Evolutionary conservation across 148 eudicot species (phyloP).

Genomic region (Oxyria digyna): DNA sequence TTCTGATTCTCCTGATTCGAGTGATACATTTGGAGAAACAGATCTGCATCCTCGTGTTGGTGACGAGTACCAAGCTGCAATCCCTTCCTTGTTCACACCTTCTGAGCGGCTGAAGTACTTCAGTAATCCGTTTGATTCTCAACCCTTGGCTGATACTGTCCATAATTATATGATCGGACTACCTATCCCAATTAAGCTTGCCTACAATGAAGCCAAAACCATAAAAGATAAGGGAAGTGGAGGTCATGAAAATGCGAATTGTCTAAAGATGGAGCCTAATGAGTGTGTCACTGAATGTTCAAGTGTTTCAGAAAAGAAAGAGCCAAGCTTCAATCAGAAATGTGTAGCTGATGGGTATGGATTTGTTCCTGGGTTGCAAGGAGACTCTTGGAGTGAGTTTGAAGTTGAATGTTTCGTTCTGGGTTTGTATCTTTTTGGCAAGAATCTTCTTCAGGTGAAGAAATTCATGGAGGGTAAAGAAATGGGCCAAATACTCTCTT

Average conservation of each 20-base stretch:
- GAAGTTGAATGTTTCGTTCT: slow-evolving; percentile 17
- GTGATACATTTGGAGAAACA: slow-evolving; percentile 21
- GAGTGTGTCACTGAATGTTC: neutral
- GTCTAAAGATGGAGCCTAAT: neutral
- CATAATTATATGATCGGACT: slow-evolving; percentile 23
- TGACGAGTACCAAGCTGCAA: slow-evolving; percentile 38
- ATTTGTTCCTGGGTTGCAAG: slow-evolving; percentile 28
- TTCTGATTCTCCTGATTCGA: slow-evolving; percentile 11
- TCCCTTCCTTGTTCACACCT: slow-evolving; percentile 22
- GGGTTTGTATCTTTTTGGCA: slow-evolving; percentile 18
- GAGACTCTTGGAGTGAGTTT: slow-evolving; percentile 18
- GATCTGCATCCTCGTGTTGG: slow-evolving; percentile 36
- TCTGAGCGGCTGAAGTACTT: slow-evolving; percentile 11
- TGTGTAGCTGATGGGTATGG: slow-evolving; percentile 8
- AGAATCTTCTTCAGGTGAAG: slow-evolving; percentile 16
- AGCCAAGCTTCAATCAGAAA: neutral
- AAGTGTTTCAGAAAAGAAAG: slow-evolving; percentile 1
- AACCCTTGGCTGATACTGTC: slow-evolving; percentile 4
- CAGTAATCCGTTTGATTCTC: slow-evolving; percentile 14
- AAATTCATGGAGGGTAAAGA: slow-evolving; percentile 18
- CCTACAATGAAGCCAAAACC: slow-evolving; percentile 10
- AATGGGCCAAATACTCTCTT: slow-evolving; percentile 31
- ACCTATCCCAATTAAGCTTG: slow-evolving; percentile 28
- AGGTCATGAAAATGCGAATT: neutral
- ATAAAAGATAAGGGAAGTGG: slow-evolving; percentile 8